Conservation (phyloP, 768 basidiomycete genomes). For the Coprinopsis strossmayeri region DNA sequence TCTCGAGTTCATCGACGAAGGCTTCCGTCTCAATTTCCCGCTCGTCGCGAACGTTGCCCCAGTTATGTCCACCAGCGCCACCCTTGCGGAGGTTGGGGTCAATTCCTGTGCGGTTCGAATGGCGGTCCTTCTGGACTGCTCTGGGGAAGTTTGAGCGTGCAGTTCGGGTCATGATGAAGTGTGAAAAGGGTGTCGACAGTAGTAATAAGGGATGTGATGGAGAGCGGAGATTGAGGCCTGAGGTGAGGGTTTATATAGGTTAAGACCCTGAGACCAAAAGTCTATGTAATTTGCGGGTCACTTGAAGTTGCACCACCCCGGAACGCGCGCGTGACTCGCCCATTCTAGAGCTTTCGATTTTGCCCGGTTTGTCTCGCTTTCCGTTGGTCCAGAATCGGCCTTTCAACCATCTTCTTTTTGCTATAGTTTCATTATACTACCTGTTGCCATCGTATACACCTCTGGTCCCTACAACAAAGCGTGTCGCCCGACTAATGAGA, state of each 20-base stretch:
- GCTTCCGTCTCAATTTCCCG: slow-evolving; percentile 52
- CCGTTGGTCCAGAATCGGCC: background rate
- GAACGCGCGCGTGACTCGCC: background rate
- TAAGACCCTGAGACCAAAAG: background rate
- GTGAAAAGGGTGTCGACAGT: background rate
- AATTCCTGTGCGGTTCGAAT: slow-evolving; percentile 70
- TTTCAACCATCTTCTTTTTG: background rate
- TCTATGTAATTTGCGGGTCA: background rate
- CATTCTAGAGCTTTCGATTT: background rate
- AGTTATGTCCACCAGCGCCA: slow-evolving; percentile 80
- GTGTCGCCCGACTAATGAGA: too few relatives aligned
- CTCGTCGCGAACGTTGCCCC: slow-evolving; percentile 70
- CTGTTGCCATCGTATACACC: too few relatives aligned
- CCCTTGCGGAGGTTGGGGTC: slow-evolving; percentile 69
- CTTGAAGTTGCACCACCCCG: background rate
- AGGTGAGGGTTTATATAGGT: background rate
- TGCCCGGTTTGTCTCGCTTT: background rate
- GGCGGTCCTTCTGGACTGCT: slow-evolving; percentile 71
- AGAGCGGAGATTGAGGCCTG: background rate
- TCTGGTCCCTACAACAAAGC: too few relatives aligned
- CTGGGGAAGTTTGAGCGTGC: slow-evolving; percentile 65
- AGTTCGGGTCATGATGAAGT: slow-evolving; percentile 67
- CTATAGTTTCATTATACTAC: too few relatives aligned
- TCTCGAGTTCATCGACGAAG: slow-evolving; percentile 48
- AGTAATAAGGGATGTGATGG: slow-evolving; percentile 7